These are phyloP conservation scores for Persicaria tinctoria DNA, from an alignment of 148 eudicot species.

Conservation along the genomic window DNA sequence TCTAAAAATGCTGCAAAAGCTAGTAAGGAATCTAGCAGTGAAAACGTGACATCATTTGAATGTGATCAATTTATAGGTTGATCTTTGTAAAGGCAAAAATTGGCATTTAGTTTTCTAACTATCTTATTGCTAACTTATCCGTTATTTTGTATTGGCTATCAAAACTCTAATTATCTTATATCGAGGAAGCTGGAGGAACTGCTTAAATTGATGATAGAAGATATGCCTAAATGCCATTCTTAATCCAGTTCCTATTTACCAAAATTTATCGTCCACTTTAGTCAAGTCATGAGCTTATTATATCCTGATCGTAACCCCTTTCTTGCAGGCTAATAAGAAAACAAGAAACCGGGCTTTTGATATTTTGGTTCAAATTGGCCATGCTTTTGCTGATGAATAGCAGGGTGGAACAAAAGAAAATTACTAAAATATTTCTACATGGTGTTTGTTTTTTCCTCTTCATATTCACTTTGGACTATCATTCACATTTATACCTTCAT, in stretches of 20 bases:
- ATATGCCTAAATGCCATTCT: slow-evolving; percentile 74
- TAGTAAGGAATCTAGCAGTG: not conserved
- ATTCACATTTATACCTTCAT: not conserved
- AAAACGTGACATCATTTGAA: not conserved
- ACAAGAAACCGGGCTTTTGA: slow-evolving; percentile 94
- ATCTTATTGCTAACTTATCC: not conserved
- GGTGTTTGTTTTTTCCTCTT: slow-evolving; percentile 30
- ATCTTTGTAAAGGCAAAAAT: not conserved
- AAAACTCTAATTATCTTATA: slow-evolving; percentile 56
- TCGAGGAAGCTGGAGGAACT: slow-evolving; percentile 53
- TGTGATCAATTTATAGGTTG: not conserved
- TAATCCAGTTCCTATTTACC: not conserved
- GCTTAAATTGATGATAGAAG: slow-evolving; percentile 62
- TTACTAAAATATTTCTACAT: slow-evolving; percentile 63
- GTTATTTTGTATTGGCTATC: slow-evolving; percentile 11
- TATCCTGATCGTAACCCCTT: not conserved
- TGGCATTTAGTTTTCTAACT: not conserved
- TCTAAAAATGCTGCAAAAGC: not conserved
- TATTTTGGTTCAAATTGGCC: slow-evolving; percentile 89
- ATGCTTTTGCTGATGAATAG: slow-evolving; percentile 75
- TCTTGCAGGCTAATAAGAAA: slow-evolving; percentile 72
- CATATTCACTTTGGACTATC: not conserved
- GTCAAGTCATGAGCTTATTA: not conserved
- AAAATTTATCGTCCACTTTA: not conserved
- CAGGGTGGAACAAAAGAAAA: slow-evolving; percentile 59